Base-by-base conservation (phyloP, 225 moss, liverwort and hornwort genomes). In the Neckera pumila region DNA sequence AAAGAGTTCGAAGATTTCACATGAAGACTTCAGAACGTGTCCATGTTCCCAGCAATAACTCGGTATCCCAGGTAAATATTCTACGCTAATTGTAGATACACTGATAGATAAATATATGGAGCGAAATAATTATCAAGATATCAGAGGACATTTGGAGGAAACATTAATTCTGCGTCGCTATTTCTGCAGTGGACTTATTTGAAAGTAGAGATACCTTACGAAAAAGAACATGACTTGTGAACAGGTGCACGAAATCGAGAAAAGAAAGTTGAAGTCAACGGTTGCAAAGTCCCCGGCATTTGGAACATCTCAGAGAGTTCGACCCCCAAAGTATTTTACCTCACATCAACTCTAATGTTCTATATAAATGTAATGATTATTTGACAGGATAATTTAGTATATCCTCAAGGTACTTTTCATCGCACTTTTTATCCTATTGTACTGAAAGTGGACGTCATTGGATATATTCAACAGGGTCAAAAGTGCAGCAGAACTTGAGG, bases 401-500 rank as follows among this genome's bases (percentile, higher is more conserved):
- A 53, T 85, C 49, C 40, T 89, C 27, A 86, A 73, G 72, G 57
- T 80, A 5, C 62, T 80, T 67, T 90, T 36, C 54, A 61, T 66
- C 49, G 34, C 82, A 89, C 43, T 33, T 78, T 85, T 79, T 54
- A 45, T 38, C 36, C 34, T 86, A 25, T 79, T 86, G 65, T 33
- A 81, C 60, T 87, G 86, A 71, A 84, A 66, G 69, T 72, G 73
- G 42, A 83, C 60, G 59, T 90, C 9, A 30, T 80, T 82, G 43
- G 71, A 80, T 80, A 42, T 76, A 80, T 33, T 81, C n/a, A 54
- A 61, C 93, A 98, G 96, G 91, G 90, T 98, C 47, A 96, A 96
- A 86, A 96, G 96, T 85, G 92, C 96, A 45, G 96, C 94, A 61
- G 96, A 98, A 85, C 77, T 96, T 89, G 98, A 98, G 86, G 96